Conservation (phyloP, 2,329 filamentous ascomycete species). For the Xylariomycetidae sp. region DNA sequence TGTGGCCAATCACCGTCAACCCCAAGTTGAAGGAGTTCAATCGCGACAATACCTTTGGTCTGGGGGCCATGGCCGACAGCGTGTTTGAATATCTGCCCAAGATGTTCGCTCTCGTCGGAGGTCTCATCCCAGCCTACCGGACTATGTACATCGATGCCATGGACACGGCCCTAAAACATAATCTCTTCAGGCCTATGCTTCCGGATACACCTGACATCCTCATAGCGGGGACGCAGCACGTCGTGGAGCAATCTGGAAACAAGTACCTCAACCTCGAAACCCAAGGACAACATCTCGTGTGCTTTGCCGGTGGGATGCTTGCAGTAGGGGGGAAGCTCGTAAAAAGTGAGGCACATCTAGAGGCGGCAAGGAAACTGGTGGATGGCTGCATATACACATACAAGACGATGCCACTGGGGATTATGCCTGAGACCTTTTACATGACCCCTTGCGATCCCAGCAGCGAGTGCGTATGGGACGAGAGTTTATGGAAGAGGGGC, state of each 20-base stretch:
- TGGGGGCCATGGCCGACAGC: conserved; percentile 34
- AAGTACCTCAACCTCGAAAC: conserved; percentile 28
- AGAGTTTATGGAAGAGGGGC: conserved; percentile 20
- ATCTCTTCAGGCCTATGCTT: conserved; percentile 62
- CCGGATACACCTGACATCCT: conserved; percentile 55
- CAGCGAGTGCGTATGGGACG: conserved; percentile 24
- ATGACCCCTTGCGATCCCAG: conserved; percentile 34
- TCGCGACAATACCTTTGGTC: conserved; percentile 26
- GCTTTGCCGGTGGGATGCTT: conserved; percentile 48
- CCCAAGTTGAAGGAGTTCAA: conserved; percentile 44
- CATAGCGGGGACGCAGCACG: conserved; percentile 44
- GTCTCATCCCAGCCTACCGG: conserved; percentile 51
- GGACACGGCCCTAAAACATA: conserved; percentile 51
- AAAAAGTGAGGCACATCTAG: conserved; percentile 35
- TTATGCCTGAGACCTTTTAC: conserved; percentile 48
- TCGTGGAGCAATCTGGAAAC: conserved; percentile 15
- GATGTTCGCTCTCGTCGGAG: conserved; percentile 52
- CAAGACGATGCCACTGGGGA: conserved; percentile 39
- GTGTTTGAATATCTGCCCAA: conserved; percentile 50
- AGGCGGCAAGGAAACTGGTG: conserved; percentile 39
- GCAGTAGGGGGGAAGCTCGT: conserved; percentile 44
- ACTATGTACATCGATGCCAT: conserved; percentile 60
- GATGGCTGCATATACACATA: conserved; percentile 51
- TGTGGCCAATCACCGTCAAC: conserved; percentile 67
- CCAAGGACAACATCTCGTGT: conserved; percentile 42